A percentile compares a stretch with the other conserved stretches of the same genome.
These are phyloP conservation scores for Pichia occidentalis DNA, from an alignment of 805 yeast species.

Conservation along the genomic window DNA sequence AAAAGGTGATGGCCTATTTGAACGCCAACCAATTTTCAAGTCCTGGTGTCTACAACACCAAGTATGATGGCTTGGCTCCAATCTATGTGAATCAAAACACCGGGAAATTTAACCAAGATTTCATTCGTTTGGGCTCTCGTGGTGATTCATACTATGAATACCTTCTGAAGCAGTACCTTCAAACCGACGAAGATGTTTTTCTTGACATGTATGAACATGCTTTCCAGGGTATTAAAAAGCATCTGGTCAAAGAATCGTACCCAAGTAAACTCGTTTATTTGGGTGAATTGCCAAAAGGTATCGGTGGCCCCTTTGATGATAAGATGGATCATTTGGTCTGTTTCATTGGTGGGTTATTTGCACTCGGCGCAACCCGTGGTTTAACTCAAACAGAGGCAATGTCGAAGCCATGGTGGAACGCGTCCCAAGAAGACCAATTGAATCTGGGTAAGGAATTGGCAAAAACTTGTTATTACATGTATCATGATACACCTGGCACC, in stretches of 20 bases:
- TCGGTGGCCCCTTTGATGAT: constrained; percentile 50
- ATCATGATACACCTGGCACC: constrained; percentile 57
- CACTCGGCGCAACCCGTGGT: constrained; percentile 86
- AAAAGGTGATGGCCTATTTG: constrained; percentile 61
- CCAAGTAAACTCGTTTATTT: constrained; percentile 62
- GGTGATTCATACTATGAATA: constrained; percentile 95
- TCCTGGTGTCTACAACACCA: constrained; percentile 3
- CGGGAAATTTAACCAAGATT: constrained; percentile 57
- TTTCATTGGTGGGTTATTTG: constrained; percentile 82
- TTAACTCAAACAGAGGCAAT: constrained; percentile 48
- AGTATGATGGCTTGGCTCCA: constrained; percentile 69
- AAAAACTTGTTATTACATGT: constrained; percentile 78
- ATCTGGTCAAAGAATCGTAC: constrained; percentile 50
- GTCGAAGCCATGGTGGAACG: constrained; percentile 49
- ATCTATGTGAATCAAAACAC: constrained; percentile 70
- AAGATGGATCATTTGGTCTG: constrained; percentile 94
- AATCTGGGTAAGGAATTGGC: constrained; percentile 67
- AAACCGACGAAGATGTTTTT: constrained; percentile 66
- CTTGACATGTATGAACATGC: constrained; percentile 71
- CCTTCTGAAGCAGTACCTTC: constrained; percentile 75
- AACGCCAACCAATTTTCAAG: constrained; percentile 53
- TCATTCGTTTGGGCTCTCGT: constrained; percentile 79
- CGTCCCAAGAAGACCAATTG: constrained; percentile 54
- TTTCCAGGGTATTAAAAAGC: constrained; percentile 66
- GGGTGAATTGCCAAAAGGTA: constrained; percentile 72